Conservation (phyloP, 2,329 filamentous ascomycete species). For the Colletotrichum graminicola region DNA sequence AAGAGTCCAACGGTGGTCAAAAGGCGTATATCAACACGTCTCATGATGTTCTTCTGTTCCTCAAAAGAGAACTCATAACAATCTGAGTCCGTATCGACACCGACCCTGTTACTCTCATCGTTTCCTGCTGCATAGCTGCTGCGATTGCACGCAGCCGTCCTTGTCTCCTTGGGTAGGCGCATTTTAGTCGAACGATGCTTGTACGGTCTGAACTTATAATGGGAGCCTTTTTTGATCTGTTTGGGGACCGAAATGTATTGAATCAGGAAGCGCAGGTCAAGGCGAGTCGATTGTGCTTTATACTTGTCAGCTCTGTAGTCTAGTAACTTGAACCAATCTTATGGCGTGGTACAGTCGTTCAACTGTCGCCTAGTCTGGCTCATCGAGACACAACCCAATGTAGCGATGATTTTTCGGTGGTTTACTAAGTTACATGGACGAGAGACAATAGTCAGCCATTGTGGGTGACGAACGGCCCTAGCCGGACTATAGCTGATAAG, state of each 20-base stretch:
- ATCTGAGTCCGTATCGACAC: not conserved
- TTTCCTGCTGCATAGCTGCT: not conserved
- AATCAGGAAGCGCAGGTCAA: not conserved
- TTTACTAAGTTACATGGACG: slow-evolving; percentile 24
- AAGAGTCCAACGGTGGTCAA: slow-evolving; percentile 46
- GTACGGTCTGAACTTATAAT: not conserved
- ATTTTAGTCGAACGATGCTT: not conserved
- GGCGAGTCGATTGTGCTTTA: not conserved
- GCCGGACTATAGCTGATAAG: not conserved
- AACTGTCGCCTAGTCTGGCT: not conserved
- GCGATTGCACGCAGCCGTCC: no score
- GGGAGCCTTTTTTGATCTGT: not conserved
- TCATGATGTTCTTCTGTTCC: slow-evolving; percentile 25
- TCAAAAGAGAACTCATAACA: not conserved
- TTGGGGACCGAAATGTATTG: no score
- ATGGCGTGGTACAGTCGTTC: not conserved
- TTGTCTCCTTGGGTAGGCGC: not conserved
- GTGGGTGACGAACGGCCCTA: not conserved
- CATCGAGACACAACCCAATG: not conserved
- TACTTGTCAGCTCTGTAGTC: not conserved
- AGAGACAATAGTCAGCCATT: not conserved
- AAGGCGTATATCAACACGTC: slow-evolving; percentile 51
- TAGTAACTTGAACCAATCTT: not conserved
- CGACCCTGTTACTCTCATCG: not conserved
- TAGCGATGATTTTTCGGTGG: not conserved